Percentiles rank a stretch among this genome's conserved stretches.
phyloP scores from a whole-genome alignment of 805 yeast genomes.

The Debaryomyces prosopidis region DNA sequence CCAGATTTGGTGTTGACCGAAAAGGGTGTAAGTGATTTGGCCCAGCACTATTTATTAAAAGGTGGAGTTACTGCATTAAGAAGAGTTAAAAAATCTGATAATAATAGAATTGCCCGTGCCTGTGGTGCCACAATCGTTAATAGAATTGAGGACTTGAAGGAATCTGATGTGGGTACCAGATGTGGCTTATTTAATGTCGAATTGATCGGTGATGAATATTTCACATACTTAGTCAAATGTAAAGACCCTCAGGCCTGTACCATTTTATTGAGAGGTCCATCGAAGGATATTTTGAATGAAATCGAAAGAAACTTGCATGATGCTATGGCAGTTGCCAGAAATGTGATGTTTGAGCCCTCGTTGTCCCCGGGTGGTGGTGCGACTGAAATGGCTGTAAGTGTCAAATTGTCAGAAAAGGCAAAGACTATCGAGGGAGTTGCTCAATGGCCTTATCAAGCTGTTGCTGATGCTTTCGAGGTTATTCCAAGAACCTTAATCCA shows the following conservation, averaged over 20 bases:
- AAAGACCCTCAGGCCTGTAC: constrained; percentile 91
- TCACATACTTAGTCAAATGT: constrained; percentile 80
- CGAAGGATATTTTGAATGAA: constrained; percentile 94
- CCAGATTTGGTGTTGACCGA: constrained; percentile 97
- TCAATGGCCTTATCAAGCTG: constrained; percentile 99
- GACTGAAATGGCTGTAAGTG: constrained; percentile 97
- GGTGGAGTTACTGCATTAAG: constrained; percentile 92
- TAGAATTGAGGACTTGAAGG: constrained; percentile 91
- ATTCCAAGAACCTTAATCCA: constrained; percentile 97
- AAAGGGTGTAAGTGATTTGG: constrained; percentile 96
- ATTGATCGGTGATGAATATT: constrained; percentile 96
- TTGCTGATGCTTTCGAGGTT: constrained; percentile 97
- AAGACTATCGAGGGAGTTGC: constrained; percentile 90
- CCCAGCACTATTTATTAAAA: constrained; percentile 92
- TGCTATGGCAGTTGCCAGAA: constrained; percentile 97
- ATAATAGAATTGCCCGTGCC: constrained; percentile 94
- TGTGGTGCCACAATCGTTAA: constrained; percentile 97
- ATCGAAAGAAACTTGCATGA: constrained; percentile 96
- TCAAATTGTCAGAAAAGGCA: constrained; percentile 83
- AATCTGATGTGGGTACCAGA: constrained; percentile 80
- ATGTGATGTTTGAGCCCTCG: constrained; percentile 91
- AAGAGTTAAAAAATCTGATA: constrained; percentile 93
- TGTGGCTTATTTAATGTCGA: constrained; percentile 94
- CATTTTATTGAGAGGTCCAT: constrained; percentile 88
- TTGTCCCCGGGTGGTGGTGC: constrained; percentile 99